phyloP scores from a whole-genome alignment of 768 basidiomycete genomes.

The Chlorophyllum brunneum region DNA sequence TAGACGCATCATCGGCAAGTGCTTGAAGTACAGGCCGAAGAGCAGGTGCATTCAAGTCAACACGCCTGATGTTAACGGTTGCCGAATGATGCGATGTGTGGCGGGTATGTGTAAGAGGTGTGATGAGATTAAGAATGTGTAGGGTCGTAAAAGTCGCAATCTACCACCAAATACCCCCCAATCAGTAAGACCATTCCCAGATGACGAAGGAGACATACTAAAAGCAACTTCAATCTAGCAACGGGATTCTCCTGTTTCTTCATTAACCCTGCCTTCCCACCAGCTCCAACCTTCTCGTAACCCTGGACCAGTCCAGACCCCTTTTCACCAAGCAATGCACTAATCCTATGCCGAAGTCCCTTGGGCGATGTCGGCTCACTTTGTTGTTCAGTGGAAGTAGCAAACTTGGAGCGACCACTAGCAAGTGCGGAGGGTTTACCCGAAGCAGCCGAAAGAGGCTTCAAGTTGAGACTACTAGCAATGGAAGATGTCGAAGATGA shows the following conservation, averaged over 20 bases:
- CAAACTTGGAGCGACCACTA: constrained; percentile 3
- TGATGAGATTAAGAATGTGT: constrained; percentile 90
- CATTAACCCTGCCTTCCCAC: constrained; percentile 14
- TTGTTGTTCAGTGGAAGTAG: not conserved
- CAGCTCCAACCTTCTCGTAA: constrained; percentile 13
- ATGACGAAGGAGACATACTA: constrained; percentile 43
- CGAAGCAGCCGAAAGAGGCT: constrained; percentile 26
- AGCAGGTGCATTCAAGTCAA: constrained; percentile 66
- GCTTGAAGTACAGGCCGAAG: constrained; percentile 55
- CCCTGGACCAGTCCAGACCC: constrained; percentile 29
- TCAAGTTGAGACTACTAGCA: constrained; percentile 24
- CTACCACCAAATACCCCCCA: constrained; percentile 26
- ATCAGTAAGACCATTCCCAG: not conserved
- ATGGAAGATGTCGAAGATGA: constrained; percentile 19
- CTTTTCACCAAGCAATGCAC: constrained; percentile 32
- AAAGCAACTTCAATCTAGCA: constrained; percentile 81
- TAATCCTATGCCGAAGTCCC: constrained; percentile 28
- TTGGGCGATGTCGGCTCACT: not conserved
- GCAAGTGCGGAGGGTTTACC: constrained; percentile 18
- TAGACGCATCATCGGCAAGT: constrained; percentile 39
- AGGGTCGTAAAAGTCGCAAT: constrained; percentile 89
- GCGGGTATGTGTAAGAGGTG: constrained; percentile 72
- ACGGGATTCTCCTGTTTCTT: constrained; percentile 74
- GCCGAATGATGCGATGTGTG: constrained; percentile 28
- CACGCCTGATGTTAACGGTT: constrained; percentile 40